Evolutionary conservation across 2,329 filamentous ascomycete genomes (phyloP), one percentile per base, ranked within the genome.

Genomic region (Coniella lustricola): DNA sequence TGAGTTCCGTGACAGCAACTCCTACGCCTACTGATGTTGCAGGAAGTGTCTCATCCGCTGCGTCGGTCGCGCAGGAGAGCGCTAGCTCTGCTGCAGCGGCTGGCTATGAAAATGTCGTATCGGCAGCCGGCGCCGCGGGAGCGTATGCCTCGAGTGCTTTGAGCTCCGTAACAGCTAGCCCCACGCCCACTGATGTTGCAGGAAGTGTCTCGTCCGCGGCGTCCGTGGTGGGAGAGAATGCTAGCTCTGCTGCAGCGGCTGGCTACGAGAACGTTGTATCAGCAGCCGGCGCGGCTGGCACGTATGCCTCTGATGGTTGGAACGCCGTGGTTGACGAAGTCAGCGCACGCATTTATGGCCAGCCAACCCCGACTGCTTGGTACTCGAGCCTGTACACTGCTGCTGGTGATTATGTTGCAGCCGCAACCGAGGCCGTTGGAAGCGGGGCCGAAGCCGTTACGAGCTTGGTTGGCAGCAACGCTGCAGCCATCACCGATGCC

Each of bases 271-370:
- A 46, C 36, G 55, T 48, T 7, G 55, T 56, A 10, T 46, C 51
- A 1, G 56, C 48, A 13, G 57, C 58, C 7, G 53, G 47, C 3
- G 56, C 54, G 10, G 57, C 50, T 2, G 56, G 54, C 18, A 50
- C 47, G n/a, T 54, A 57, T 13, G 75, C 73, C 31, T 48, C 43
- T 21, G 69, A 76, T 38, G 82, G 77, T 54, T 86, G 81, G 81
- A 79, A 84, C 45, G 68, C 67, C 10, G 63, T 85, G 1, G 71
- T 90, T 33, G 76, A 77, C 5, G 77, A 77, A 53, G 78, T 86
- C 32, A 87, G 84, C 62, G 72, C 76, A 38, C 81, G 85, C 52
- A 72, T 90, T 29, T 90, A 90, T 55, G 83, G 84, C 21, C 74
- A 79, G 17, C 82, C 83, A 0, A 77, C 70, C 0, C 76, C 76